Conservation (phyloP, 441 rosid genomes). For the Sinapis alba region DNA sequence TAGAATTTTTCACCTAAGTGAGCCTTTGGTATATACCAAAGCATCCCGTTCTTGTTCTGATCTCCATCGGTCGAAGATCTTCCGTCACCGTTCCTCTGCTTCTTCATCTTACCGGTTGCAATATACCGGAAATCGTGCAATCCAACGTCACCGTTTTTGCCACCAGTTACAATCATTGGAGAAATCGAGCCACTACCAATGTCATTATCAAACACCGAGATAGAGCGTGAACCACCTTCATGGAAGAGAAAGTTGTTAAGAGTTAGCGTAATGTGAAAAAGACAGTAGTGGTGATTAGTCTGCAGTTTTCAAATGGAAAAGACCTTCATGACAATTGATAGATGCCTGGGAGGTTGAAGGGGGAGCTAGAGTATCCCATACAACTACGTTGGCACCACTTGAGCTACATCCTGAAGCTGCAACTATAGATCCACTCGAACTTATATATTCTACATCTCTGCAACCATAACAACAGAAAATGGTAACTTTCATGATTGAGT, state of each 20-base stretch:
- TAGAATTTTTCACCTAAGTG: slow-evolving; percentile 65
- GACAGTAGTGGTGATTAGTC: neutral
- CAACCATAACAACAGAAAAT: slow-evolving; percentile 39
- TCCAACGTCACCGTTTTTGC: slow-evolving; percentile 90
- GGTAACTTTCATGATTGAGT: neutral
- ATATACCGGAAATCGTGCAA: slow-evolving; percentile 94
- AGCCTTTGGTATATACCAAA: slow-evolving; percentile 98
- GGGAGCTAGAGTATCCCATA: slow-evolving; percentile 98
- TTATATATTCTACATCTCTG: slow-evolving; percentile 85
- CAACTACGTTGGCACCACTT: slow-evolving; percentile 81
- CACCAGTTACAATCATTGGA: slow-evolving; percentile 93
- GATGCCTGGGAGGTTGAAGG: slow-evolving; percentile 90
- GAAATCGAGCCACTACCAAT: slow-evolving; percentile 91
- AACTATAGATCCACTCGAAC: slow-evolving; percentile 93
- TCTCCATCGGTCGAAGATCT: slow-evolving; percentile 49
- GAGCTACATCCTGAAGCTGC: slow-evolving; percentile 88
- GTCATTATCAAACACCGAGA: slow-evolving; percentile 85
- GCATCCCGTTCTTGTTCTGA: slow-evolving; percentile 83
- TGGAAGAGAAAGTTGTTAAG: slow-evolving; percentile 14
- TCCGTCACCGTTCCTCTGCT: slow-evolving; percentile 57
- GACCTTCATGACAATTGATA: slow-evolving; percentile 90
- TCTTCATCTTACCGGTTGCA: slow-evolving; percentile 86
- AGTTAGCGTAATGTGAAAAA: slow-evolving; percentile 3
- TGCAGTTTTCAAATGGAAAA: slow-evolving; percentile 18
- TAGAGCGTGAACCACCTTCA: slow-evolving; percentile 93